Evolutionary conservation across 202 grass and related monocot genomes (phyloP).

Genomic region (Setaria viridis): DNA sequence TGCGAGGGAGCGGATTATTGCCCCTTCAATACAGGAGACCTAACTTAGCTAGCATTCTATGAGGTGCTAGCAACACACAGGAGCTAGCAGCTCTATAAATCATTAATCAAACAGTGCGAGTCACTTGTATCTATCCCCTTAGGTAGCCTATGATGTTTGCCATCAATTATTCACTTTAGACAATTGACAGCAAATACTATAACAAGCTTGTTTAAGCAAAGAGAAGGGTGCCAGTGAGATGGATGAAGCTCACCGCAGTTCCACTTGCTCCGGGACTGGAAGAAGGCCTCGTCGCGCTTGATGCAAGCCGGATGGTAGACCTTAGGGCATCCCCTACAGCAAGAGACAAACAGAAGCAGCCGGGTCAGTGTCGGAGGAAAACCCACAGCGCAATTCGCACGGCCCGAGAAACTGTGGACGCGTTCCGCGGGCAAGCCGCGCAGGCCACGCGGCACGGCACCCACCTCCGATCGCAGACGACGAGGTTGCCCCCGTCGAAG

Average conservation of each 20-base stretch:
- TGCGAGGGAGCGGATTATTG: not conserved
- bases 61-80: not conserved
- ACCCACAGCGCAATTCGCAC: not conserved
- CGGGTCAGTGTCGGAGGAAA: not conserved
- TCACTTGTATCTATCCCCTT: not conserved
- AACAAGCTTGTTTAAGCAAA: not conserved
- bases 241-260: constrained; percentile 76
- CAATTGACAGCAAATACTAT: not conserved
- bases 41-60: not conserved
- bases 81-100: not conserved
- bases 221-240: not conserved
- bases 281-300: constrained; percentile 90
- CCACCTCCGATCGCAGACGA: constrained; percentile 94
- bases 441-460: not conserved
- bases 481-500: constrained; percentile 93
- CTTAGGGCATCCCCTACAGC: constrained; percentile 83
- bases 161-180: not conserved
- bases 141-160: not conserved
- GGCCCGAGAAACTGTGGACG: not conserved
- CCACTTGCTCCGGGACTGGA: constrained; percentile 79
- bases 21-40: not conserved
- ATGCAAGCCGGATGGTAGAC: constrained; percentile 96
- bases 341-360: not conserved
- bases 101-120: not conserved
- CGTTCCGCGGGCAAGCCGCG: not conserved